Conservation (phyloP, 345 rosid species). For the Camelina neglecta region DNA sequence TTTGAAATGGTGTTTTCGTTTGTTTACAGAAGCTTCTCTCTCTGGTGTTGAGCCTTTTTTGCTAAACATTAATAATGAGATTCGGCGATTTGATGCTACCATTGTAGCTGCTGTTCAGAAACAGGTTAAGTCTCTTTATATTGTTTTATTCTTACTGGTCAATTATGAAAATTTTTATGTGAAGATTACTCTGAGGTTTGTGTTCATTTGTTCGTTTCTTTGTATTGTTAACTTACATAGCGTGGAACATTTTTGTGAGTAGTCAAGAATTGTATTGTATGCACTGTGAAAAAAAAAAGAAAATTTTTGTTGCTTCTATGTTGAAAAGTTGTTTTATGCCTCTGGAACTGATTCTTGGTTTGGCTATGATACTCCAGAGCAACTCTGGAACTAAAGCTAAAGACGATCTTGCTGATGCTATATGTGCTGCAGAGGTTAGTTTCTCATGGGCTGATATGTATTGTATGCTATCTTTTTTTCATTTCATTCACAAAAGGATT, state of each 20-base stretch:
- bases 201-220: neutral
- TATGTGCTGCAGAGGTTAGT: slow-evolving; percentile 82
- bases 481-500: neutral
- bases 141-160: no score
- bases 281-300: neutral
- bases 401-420: slow-evolving; percentile 97
- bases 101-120: slow-evolving; percentile 58
- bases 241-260: neutral
- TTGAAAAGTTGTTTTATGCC: slow-evolving; percentile 3
- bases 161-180: no score
- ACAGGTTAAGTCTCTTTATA: slow-evolving; percentile 50
- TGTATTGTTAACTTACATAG: no score
- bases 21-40: slow-evolving; percentile 68
- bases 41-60: slow-evolving; percentile 54
- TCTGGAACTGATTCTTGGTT: neutral
- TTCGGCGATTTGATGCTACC: slow-evolving; percentile 70
- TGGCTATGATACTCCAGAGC: slow-evolving; percentile 55
- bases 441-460: slow-evolving; percentile 24
- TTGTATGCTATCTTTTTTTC: neutral
- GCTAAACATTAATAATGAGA: slow-evolving; percentile 72
- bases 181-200: neutral
- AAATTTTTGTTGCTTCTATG: neutral
- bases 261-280: neutral
- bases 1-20: slow-evolving; percentile 2
- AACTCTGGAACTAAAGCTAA: slow-evolving; percentile 94